Conservation (phyloP, 139 green algal species). For the Chlorella sorokiniana region DNA sequence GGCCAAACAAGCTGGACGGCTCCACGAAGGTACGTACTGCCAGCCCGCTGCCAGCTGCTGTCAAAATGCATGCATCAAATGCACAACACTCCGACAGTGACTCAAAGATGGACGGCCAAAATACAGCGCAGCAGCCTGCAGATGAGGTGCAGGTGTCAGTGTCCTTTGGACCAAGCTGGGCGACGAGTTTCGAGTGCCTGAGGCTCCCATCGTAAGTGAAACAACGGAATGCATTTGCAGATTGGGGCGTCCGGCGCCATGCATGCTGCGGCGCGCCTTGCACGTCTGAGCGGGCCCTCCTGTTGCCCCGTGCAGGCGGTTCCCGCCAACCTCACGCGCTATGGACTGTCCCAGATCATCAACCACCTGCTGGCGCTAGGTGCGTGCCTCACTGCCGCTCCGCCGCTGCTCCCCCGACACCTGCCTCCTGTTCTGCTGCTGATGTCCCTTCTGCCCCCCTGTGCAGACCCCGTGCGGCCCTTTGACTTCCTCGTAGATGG, state of each 20-base stretch:
- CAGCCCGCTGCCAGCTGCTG: background rate
- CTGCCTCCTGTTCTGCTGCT: background rate
- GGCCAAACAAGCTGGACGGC: background rate
- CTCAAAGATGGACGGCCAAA: too few species aligned
- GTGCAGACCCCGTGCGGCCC: constrained; percentile 73
- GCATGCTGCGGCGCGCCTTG: background rate
- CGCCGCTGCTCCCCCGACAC: background rate
- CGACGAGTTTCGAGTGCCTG: constrained; percentile 67
- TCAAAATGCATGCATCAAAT: background rate
- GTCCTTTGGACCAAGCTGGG: constrained; percentile 87
- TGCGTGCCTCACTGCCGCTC: constrained; percentile 36
- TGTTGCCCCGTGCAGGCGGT: constrained; percentile 68
- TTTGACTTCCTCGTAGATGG: constrained; percentile 96
- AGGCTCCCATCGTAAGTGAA: constrained; percentile 73
- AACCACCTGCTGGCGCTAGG: constrained; percentile 91
- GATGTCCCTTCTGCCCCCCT: background rate
- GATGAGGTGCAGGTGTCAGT: constrained; percentile 78
- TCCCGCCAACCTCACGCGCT: constrained; percentile 84
- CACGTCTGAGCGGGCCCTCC: background rate
- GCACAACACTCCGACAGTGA: too few species aligned
- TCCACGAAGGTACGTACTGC: too few species aligned
- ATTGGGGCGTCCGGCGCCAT: background rate
- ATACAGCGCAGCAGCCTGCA: background rate
- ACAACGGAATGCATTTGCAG: background rate
- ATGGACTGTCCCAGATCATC: constrained; percentile 95